Base-by-base conservation (phyloP, 1,284 basidiomycete genomes). In the Cryptococcus sp. region DNA sequence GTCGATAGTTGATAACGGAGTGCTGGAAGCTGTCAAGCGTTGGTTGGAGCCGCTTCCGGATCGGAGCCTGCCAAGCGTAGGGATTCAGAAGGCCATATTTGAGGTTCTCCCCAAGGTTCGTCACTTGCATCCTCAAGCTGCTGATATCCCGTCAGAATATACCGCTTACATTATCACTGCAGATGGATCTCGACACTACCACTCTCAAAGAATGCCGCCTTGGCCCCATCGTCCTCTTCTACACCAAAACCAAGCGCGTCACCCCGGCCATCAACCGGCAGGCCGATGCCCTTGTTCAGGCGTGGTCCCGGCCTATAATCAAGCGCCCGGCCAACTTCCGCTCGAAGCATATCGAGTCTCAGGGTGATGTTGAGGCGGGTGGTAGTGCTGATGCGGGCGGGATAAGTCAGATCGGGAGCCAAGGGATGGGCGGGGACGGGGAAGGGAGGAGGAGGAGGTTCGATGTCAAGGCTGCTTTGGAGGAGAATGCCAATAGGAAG, bases 21-120 rank as follows among this genome's bases (percentile, higher is more conserved):
- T 98, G 37, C 82, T 99, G 28, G 90, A 93, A 67, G 92, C 88
- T 3, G 92, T 98, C 54, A 83, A 85, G 54, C 81, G 85, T 40
- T 99, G 93, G 92, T 85, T 99, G 4, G 95, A 98, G 69, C 95
- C 96, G 1, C 84, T 98, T 11, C 89, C 88, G 0, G 93, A 97
- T 78, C 84, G 84, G 50, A 94, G 91, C 1, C 83, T 99, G 5
- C 95, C 96, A 0, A 91, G 92, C 2, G 84, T 98, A 52, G 97
- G 95, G 75, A 97, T 98, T 69, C 95, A 98, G 73, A 86, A 87
- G 52, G 89, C 94, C 55, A 86, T 98, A 64, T 94, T 98, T 77
- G 83, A 86, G 43, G 84, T 87, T 52, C 80, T 98, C 21, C 82
- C 82, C 58, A 89, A 87, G 64, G 78, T 80, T 13, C 37, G 73